Evolutionary conservation across 78 protist species (phyloP).

Genomic region (Monocercomonoides exilis): DNA sequence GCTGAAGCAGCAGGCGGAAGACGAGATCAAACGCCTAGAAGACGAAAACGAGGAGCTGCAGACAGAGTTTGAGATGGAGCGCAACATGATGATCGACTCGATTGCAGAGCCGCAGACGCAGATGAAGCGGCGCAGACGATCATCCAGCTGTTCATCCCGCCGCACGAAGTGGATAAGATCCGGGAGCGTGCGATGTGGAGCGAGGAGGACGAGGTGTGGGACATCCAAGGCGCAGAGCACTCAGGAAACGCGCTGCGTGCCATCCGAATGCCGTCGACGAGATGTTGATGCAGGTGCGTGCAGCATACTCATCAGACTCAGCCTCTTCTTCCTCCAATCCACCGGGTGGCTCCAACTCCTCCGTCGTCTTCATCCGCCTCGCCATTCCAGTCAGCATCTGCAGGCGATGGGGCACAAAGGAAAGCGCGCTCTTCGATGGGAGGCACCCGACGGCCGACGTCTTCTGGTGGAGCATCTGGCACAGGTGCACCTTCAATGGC

Average conservation of each 20-base stretch:
- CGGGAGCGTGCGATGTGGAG: background rate
- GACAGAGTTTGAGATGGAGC: constrained; percentile 5
- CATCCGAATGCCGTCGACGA: no score
- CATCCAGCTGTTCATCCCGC: background rate
- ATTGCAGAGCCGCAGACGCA: background rate
- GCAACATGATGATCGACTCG: background rate
- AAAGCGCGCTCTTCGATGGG: no score
- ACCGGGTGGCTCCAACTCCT: no score
- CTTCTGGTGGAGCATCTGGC: no score
- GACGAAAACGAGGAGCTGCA: background rate
- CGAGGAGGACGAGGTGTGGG: constrained; percentile 6
- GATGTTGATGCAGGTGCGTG: no score
- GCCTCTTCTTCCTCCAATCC: no score
- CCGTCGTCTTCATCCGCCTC: no score
- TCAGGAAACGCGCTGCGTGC: background rate
- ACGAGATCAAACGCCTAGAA: background rate
- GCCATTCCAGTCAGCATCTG: no score
- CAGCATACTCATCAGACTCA: no score
- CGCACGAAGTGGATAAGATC: background rate
- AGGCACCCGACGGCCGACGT: no score
- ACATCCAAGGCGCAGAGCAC: background rate
- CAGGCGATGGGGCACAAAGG: no score
- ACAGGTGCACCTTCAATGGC: no score
- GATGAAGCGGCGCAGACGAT: background rate
- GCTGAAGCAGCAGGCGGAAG: background rate